Percentiles rank a stretch among this genome's conserved stretches.
Conservation (phyloP, 2,329 filamentous ascomycete species). For the Fusarium ambrosium region DNA sequence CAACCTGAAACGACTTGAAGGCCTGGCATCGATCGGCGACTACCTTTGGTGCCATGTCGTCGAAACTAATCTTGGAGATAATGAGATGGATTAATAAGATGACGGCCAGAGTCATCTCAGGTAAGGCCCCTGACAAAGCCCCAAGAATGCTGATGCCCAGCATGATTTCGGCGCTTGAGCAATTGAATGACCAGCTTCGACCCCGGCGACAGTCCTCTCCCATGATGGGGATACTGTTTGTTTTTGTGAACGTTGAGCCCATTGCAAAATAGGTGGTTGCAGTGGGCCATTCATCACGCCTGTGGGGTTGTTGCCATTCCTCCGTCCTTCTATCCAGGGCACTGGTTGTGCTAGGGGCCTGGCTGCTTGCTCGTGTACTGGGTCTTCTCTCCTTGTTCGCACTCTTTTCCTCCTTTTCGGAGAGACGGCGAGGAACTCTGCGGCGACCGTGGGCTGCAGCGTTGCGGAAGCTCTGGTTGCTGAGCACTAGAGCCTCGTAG, state of each 20-base stretch:
- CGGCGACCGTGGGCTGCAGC: constrained; percentile 3
- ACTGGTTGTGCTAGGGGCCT: neutral
- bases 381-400: neutral
- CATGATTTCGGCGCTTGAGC: neutral
- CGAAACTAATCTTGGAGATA: neutral
- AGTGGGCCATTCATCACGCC: neutral
- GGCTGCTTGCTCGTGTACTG: neutral
- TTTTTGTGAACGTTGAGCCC: neutral
- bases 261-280: constrained; percentile 2
- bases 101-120: too few relatives aligned
- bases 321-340: neutral
- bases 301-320: neutral
- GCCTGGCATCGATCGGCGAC: neutral
- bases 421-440: neutral
- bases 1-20: neutral
- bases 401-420: neutral
- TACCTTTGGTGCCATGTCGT: neutral
- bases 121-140: neutral
- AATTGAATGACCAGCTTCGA: neutral
- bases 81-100: neutral
- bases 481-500: constrained; percentile 1
- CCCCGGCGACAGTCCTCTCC: neutral
- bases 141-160: too few relatives aligned
- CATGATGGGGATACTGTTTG: neutral
- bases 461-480: neutral